These are phyloP conservation scores for Fusarium oligoseptatum DNA, from an alignment of 2,329 filamentous ascomycete species.

Conservation along the genomic window DNA sequence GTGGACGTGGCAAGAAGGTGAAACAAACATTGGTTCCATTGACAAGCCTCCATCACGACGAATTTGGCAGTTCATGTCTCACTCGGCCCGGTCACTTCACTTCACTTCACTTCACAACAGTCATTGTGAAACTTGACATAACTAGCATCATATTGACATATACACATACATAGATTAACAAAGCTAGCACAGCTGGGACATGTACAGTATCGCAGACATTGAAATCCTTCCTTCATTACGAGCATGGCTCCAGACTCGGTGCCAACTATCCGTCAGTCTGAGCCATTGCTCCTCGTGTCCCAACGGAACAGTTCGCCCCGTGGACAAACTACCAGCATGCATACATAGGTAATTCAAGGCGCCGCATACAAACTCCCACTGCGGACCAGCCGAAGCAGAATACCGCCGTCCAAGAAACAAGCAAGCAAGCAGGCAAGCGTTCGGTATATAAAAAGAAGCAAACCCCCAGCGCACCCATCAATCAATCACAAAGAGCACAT, in stretches of 20 bases:
- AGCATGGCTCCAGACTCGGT: slow-evolving; percentile 24
- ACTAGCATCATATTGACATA: background rate
- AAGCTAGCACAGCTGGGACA: background rate
- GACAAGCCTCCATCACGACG: background rate
- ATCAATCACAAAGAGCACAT: slow-evolving; percentile 34
- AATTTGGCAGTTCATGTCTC: background rate
- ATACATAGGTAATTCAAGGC: slow-evolving; percentile 41
- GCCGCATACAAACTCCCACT: slow-evolving; percentile 43
- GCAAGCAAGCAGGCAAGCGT: slow-evolving; percentile 34
- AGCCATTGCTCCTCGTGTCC: slow-evolving; percentile 38
- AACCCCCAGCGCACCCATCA: slow-evolving; percentile 34
- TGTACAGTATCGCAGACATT: slow-evolving; percentile 19
- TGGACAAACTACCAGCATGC: slow-evolving; percentile 35
- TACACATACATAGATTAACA: slow-evolving; percentile 2
- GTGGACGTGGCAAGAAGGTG: background rate
- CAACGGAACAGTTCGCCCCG: slow-evolving; percentile 23
- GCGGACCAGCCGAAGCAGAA: slow-evolving; percentile 53
- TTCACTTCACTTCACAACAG: background rate
- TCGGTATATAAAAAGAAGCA: slow-evolving; percentile 46
- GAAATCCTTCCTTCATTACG: slow-evolving; percentile 41
- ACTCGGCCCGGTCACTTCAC: background rate
- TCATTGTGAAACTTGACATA: background rate
- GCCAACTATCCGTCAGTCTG: slow-evolving; percentile 29
- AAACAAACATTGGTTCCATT: background rate
- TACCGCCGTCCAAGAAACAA: slow-evolving; percentile 42